These are phyloP conservation scores for Boletus rubropictus DNA, from an alignment of 768 basidiomycete species.

Conservation along the genomic window DNA sequence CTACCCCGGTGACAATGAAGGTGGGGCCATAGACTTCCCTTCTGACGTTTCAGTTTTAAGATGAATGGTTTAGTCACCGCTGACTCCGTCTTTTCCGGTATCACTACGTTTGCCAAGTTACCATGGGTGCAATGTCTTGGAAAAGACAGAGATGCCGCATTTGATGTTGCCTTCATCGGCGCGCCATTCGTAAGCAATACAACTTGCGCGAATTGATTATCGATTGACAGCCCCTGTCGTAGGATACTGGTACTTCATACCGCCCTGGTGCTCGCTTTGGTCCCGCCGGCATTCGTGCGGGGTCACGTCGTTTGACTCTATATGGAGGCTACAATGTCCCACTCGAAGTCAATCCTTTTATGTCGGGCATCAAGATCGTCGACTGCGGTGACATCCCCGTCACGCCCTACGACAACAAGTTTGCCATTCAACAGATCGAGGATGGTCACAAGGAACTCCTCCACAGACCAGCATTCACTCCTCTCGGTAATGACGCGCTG, in stretches of 20 bases:
- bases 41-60: not conserved
- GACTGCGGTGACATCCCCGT: slow-evolving; percentile 78
- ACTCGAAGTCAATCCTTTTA: slow-evolving; percentile 67
- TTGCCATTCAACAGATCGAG: slow-evolving; percentile 71
- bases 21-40: slow-evolving; percentile 25
- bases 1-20: slow-evolving; percentile 54
- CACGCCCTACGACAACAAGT: slow-evolving; percentile 71
- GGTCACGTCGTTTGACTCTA: slow-evolving; percentile 67
- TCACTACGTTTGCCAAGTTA: slow-evolving; percentile 82
- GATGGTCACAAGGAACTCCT: slow-evolving; percentile 64
- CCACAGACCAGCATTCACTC: slow-evolving; percentile 55
- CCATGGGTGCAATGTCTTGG: slow-evolving; percentile 78
- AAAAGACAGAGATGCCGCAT: slow-evolving; percentile 46
- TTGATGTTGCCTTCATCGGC: slow-evolving; percentile 82
- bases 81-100: slow-evolving; percentile 76
- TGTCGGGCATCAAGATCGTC: slow-evolving; percentile 59
- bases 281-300: slow-evolving; percentile 75
- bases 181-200: slow-evolving; percentile 60
- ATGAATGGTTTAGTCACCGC: slow-evolving; percentile 50
- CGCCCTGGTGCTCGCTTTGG: slow-evolving; percentile 83
- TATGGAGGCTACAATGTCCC: slow-evolving; percentile 79
- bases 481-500: slow-evolving; percentile 56
- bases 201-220: not conserved
- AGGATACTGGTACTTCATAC: slow-evolving; percentile 74
- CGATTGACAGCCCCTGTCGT: not conserved